Conservation (phyloP, 2,329 filamentous ascomycete species). For the Aspergillus sp. region DNA sequence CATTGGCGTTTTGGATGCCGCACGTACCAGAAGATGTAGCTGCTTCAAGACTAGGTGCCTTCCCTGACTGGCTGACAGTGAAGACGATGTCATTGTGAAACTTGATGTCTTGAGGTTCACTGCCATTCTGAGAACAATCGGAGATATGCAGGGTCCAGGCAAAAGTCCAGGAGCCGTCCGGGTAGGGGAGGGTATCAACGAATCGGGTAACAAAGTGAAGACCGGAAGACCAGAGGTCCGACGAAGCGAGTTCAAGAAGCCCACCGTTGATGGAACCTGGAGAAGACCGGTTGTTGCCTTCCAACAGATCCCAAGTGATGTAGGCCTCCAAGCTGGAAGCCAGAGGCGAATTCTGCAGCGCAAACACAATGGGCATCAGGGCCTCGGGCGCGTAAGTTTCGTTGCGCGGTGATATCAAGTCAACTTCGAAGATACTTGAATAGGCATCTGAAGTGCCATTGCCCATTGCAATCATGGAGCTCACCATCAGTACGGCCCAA, state of each 20-base stretch:
- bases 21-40: neutral
- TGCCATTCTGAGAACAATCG: neutral
- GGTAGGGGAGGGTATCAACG: neutral
- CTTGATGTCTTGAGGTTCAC: too few relatives aligned
- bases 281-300: neutral
- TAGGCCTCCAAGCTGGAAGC: neutral
- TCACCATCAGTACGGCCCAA: neutral
- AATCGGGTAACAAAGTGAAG: neutral
- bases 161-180: neutral
- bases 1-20: neutral
- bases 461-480: neutral
- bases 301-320: neutral
- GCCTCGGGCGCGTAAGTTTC: conserved; percentile 5
- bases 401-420: conserved; percentile 15
- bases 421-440: neutral
- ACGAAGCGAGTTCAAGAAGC: neutral
- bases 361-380: conserved; percentile 17
- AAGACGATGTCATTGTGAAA: neutral
- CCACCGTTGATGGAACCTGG: neutral
- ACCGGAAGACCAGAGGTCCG: neutral
- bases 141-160: neutral
- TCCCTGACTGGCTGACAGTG: neutral
- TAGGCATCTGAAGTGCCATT: too few relatives aligned
- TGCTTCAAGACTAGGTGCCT: neutral
- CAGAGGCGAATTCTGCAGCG: conserved; percentile 13